phyloP scores from a whole-genome alignment of 371 early-diverging fungal species.

The Zychaea mexicana region DNA sequence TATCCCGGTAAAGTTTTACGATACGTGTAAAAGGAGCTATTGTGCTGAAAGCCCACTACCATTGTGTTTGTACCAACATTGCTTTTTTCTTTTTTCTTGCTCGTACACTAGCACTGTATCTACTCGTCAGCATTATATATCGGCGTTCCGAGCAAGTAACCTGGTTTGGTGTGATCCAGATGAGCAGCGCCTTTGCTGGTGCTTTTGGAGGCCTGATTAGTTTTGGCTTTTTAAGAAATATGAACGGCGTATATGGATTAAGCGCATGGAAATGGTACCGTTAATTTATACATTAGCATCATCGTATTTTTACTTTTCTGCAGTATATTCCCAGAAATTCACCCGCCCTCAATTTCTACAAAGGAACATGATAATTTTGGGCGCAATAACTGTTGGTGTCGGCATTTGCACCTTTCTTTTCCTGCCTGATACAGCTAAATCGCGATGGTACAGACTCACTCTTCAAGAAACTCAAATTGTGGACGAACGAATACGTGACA shows the following conservation, averaged over 20 bases:
- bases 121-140: slow-evolving; percentile 20
- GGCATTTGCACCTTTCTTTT: slow-evolving; percentile 24
- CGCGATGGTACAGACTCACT: slow-evolving; percentile 17
- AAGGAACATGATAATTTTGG: slow-evolving; percentile 37
- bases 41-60: too few relatives aligned
- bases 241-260: slow-evolving; percentile 38
- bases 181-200: slow-evolving; percentile 35
- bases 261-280: slow-evolving; percentile 55
- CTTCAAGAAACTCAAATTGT: slow-evolving; percentile 25
- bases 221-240: slow-evolving; percentile 51
- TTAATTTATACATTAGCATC: too few relatives aligned
- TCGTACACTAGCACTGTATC: not conserved
- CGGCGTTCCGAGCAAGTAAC: slow-evolving; percentile 21
- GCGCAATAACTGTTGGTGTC: slow-evolving; percentile 17
- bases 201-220: slow-evolving; percentile 59
- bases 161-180: slow-evolving; percentile 21
- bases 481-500: slow-evolving; percentile 26
- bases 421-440: slow-evolving; percentile 25
- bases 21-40: too few relatives aligned
- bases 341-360: too few relatives aligned
- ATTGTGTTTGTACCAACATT: too few relatives aligned
- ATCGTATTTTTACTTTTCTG: too few relatives aligned
- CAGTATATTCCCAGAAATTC: too few relatives aligned
- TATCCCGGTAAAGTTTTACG: slow-evolving; percentile 17
- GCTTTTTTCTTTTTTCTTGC: too few relatives aligned